Evolutionary conservation across 2,329 filamentous ascomycete species (phyloP).

Genomic region (Cercospora nicotianae): DNA sequence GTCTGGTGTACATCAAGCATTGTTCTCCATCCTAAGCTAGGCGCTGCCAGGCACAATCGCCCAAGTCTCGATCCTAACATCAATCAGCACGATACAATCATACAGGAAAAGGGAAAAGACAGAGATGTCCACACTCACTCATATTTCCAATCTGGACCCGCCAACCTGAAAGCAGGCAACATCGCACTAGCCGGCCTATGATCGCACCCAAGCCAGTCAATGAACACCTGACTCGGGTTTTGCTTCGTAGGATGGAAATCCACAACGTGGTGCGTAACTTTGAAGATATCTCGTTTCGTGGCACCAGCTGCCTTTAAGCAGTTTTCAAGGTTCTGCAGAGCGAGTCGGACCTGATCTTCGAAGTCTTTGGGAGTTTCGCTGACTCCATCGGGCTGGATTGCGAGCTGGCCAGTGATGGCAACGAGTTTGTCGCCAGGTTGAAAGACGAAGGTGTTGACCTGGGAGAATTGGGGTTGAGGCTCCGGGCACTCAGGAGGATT

Average conservation of each 20-base stretch:
- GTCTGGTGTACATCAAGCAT: neutral
- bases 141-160: constrained; percentile 20
- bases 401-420: constrained; percentile 26
- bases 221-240: constrained; percentile 23
- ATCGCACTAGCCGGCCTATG: constrained; percentile 27
- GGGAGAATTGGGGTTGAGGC: constrained; percentile 25
- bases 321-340: constrained; percentile 27
- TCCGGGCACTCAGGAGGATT: constrained; percentile 16
- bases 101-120: neutral
- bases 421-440: constrained; percentile 21
- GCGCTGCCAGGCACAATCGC: constrained; percentile 19
- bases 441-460: constrained; percentile 24
- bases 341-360: constrained; percentile 23
- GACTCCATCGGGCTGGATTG: constrained; percentile 19
- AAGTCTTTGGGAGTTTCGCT: constrained; percentile 17
- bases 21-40: neutral
- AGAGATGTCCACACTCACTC: neutral
- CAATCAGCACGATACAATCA: neutral
- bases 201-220: constrained; percentile 25
- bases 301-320: constrained; percentile 24
- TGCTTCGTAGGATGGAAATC: constrained; percentile 26
- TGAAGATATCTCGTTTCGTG: constrained; percentile 27
- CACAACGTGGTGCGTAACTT: constrained; percentile 29
- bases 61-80: constrained; percentile 23
- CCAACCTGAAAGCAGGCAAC: constrained; percentile 22